Conservation (phyloP, 495 filamentous ascomycete genomes). For the Tirmania nivea region DNA sequence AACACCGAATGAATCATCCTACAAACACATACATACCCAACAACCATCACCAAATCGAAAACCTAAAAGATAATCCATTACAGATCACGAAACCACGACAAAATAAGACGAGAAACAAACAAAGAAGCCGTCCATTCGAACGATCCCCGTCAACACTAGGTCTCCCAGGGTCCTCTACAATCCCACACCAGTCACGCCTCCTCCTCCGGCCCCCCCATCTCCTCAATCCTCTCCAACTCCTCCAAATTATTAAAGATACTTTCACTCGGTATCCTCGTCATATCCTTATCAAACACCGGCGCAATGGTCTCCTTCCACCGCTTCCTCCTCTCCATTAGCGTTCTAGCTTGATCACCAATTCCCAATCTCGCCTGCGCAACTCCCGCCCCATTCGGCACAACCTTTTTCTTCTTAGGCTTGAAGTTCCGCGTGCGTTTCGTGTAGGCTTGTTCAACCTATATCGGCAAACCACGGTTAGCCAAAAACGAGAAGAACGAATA, state of each 20-base stretch:
- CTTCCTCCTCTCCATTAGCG: slow-evolving; percentile 67
- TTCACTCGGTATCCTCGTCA: slow-evolving; percentile 35
- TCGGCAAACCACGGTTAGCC: background rate
- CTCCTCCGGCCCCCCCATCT: slow-evolving; percentile 23
- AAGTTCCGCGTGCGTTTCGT: slow-evolving; percentile 89
- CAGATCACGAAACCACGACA: too few relatives aligned
- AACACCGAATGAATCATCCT: too few relatives aligned
- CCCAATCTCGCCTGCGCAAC: slow-evolving; percentile 42
- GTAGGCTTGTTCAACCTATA: slow-evolving; percentile 59
- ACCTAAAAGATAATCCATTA: too few relatives aligned
- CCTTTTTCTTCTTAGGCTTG: slow-evolving; percentile 74
- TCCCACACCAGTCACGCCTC: too few relatives aligned
- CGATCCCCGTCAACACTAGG: too few relatives aligned
- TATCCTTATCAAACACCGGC: slow-evolving; percentile 61
- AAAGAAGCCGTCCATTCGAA: too few relatives aligned
- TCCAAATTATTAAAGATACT: slow-evolving; percentile 39
- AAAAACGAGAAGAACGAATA: too few relatives aligned
- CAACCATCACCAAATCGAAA: too few relatives aligned
- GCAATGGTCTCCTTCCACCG: slow-evolving; percentile 78
- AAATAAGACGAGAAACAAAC: too few relatives aligned
- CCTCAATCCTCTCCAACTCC: slow-evolving; percentile 39
- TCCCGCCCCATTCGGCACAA: slow-evolving; percentile 42
- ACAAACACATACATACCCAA: too few relatives aligned
- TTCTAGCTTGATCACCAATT: slow-evolving; percentile 75
- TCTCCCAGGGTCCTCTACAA: too few relatives aligned